Evolutionary conservation across 306 rosid species (phyloP), one percentile per base, ranked within the genome.

Genomic region (Biancaea sappan): DNA sequence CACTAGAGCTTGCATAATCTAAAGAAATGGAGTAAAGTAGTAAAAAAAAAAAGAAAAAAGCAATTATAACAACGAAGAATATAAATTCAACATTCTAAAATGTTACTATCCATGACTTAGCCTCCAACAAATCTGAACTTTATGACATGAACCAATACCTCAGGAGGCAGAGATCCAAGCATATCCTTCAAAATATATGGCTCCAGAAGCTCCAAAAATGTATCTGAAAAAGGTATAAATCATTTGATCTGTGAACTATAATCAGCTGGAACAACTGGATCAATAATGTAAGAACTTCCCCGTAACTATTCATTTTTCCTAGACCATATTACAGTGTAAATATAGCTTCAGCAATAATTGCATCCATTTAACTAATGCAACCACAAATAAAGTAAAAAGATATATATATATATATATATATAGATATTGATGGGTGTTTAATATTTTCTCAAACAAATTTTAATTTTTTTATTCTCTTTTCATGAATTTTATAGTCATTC

Each of bases 141-240:
- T 70, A 54, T 28, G 79, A 73, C 53, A 75, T 35, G 58, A 64
- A 34, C 48, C 75, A 72, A 77, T 90, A 94, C 98, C 98, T 92
- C 99, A 4, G 99, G 99, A 46, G 99, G 99, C 28, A 92, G 89
- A 72, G 95, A 94, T 81, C 97, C 97, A 73, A 94, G 99, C 99
- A 94, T 91, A 72, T 94, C 97, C 83, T 86, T 88, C 77, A 94
- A 84, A 80, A 92, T 90, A 76, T 94, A 94, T 43, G 99, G 99
- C 87, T 94, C 99, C 90, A 94, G 71, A 60, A 94, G 90, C 85
- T 94, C 99, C 93, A 94, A 87, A 92, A 94, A 94, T 83, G 97
- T 83, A 75, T 92, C 99, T 94, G 77, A 5, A 77, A 81, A 58
- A 43, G 19, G 58, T 41, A 71, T 12, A 2, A 31, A 71, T 43